A percentile compares a stretch with the other conserved stretches of the same genome.
Conservation (phyloP, 1,139 yeast species). For the Hemisphaericaspora lyxosophila region DNA sequence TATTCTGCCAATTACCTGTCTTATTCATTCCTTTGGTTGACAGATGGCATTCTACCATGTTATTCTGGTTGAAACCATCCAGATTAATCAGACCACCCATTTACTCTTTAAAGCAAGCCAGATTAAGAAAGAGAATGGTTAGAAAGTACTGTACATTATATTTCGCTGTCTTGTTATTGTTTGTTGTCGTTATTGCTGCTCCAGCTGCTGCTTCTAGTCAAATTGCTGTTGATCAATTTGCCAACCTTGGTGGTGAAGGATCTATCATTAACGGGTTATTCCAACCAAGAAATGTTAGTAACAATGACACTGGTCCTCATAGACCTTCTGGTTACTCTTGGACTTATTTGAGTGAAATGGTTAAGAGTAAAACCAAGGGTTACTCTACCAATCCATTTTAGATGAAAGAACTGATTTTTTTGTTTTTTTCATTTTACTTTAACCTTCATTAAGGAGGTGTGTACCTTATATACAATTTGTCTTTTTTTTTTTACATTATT, state of each 20-base stretch:
- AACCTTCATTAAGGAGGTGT: slow-evolving; percentile 1
- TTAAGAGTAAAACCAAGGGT: slow-evolving; percentile 55
- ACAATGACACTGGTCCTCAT: slow-evolving; percentile 78
- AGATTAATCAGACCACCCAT: slow-evolving; percentile 99
- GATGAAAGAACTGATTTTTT: slow-evolving; percentile 1
- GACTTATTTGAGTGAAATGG: slow-evolving; percentile 45
- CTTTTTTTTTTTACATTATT: slow-evolving; percentile 4
- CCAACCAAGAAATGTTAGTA: slow-evolving; percentile 81
- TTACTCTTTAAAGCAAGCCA: slow-evolving; percentile 94
- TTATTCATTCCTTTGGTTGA: slow-evolving; percentile 85
- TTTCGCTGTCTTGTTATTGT: slow-evolving; percentile 66
- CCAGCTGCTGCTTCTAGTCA: slow-evolving; percentile 76
- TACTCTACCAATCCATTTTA: slow-evolving; percentile 60
- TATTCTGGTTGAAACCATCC: slow-evolving; percentile 98
- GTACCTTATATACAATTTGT: slow-evolving; percentile 10
- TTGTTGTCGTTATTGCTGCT: slow-evolving; percentile 78
- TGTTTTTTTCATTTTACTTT: not conserved
- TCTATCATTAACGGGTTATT: slow-evolving; percentile 68
- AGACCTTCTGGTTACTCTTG: slow-evolving; percentile 50
- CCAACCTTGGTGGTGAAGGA: slow-evolving; percentile 28
- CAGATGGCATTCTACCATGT: slow-evolving; percentile 97
- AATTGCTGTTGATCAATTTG: slow-evolving; percentile 27
- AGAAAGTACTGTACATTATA: slow-evolving; percentile 87
- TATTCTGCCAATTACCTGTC: slow-evolving; percentile 88
- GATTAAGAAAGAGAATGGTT: slow-evolving; percentile 98